Base-by-base conservation (phyloP, 2,329 filamentous ascomycete species). In the Paecilomyces variotii region DNA sequence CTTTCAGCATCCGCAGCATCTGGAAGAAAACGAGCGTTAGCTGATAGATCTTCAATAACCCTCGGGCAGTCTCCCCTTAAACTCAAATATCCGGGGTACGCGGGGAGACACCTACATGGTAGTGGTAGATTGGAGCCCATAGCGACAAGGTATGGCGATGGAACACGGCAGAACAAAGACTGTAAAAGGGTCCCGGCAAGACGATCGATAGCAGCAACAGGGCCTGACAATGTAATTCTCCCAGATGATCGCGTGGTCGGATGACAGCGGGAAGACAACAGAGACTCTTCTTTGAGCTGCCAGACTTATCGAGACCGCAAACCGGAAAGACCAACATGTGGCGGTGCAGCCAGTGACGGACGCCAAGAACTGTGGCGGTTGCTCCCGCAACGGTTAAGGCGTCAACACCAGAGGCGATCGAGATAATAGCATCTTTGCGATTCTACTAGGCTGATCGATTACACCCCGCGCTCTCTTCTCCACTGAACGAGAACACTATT, bases 1-100 rank as follows among this genome's bases (percentile, higher is more conserved):
- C 89, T 96, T 81, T 99, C 94, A 69, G 94, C 94, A 79, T 99
- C 94, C 66, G 95, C 91, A 70, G 94, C 94, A 82, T 97, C 94
- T 97, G 78, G 60, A 63, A 28, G 25, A 26, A 25, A 25, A 32
- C 5, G 6, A 25, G 19, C 3, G 10, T 39, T 28, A 56, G 54
- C 34, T 39, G 70, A 56, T 61, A 70, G 69, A 39, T 6, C 45
- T 55, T 52, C 24, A 52, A 57, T 4, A 19, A 2, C 25, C 52
- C 28, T 34, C 53, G 56, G 54, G 57, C 61, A 72, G 69, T 59
- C 68, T 63, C 24, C 24, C 12, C 24, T 14, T 25, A 24, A 30
- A 35, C 30, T 26, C 56, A 60, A 64, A 56, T 58, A 66, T 60
- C 68, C 63, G 32, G 65, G 59, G 32, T 24, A 55, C 51, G 35